Base-by-base conservation (phyloP, 2,329 filamentous ascomycete species). In the Scytalidium sp. region DNA sequence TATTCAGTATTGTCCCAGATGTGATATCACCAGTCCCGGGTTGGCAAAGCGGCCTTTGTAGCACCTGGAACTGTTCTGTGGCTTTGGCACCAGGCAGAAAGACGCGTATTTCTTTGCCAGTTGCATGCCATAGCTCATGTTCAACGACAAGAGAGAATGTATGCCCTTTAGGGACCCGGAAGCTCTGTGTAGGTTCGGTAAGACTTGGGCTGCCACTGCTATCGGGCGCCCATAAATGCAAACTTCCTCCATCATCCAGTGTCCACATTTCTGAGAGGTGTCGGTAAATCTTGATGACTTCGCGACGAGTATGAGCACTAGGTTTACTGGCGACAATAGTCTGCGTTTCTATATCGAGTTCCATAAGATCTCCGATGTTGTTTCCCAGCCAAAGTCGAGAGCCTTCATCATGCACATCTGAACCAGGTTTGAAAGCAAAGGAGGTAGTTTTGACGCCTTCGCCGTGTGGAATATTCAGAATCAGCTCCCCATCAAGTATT, bases 261-360 rank as follows among this genome's bases (percentile, higher is more conserved):
- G 92, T 92, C 94, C 94, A 99, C 66, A 99, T 81, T 62, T 97
- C 89, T 57, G 90, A 90, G 54, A 83, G 86, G 66, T 95, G 87
- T 36, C 94, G 84, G 64, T 90, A 87, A 40, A 99, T 96, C 60
- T 85, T 90, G 55, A 89, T 81, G 45, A 99, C 80, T 58, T 96
- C 89, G 53, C 84, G 79, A 40, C 89, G 83, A 7, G 84, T 83
- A 61, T 97, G 94, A 2, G 88, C 88, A 45, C 77, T 83, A 2
- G 80, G 71, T 60, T 87, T 89, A 17, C 79, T 87, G 22, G 79
- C 75, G 13, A 89, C 75, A 42, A 96, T 76, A 29, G 79, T 82
- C 62, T 92, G 85, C 1, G 84, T 85, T 2, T 76, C 73, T 48
- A 97, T 81, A 65, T 99, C 92, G 41, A 96, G 80, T 70, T 99